Base-by-base conservation (phyloP, 2,329 filamentous ascomycete species). In the Fusarium begoniae region DNA sequence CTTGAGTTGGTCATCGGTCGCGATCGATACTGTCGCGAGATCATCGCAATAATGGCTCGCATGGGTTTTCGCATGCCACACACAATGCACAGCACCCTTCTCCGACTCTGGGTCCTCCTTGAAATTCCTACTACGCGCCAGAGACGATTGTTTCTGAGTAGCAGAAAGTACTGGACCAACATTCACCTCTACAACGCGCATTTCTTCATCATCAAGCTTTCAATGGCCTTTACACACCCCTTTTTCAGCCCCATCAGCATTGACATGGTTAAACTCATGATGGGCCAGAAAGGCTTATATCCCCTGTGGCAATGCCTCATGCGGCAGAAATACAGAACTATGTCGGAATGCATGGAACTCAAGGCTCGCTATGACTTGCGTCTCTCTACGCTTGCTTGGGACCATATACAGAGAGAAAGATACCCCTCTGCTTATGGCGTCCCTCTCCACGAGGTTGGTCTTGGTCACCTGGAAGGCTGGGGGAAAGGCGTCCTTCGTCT, bases 101-200 rank as follows among this genome's bases (percentile, higher is more conserved):
- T 90, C 76, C 93, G 93, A 78, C 84, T 94, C 24, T 96, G 94
- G 94, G 86, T 93, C 58, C 78, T 93, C 40, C 90, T 94, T 84
- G 93, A 95, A 77, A 83, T 91, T 8, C 83, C 88, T 1, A 90
- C 89, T 20, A 91, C 86, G 56, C 76, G 72, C 1, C 83, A 87
- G 20, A 89, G 94, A 2, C 81, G 86, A 11, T 83, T 83, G 4
- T 83, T 92, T 11, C 80, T 94, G 10, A 84, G 84, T 37, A 89
- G 89, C 79, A 59, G 61, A 15, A 73, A 77, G 0, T 84, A 91
- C 54, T 92, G 92, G 86, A 83, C 86, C 15, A 84, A 92, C 64
- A 68, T 79, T 8, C 90, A 94, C 77, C 80, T 96, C 15, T 88
- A 89, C 78, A 85, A 89, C 57, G 85, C 89, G 6, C 88, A 90